Conservation (phyloP, 768 basidiomycete genomes). For the Mrakia frigida region DNA sequence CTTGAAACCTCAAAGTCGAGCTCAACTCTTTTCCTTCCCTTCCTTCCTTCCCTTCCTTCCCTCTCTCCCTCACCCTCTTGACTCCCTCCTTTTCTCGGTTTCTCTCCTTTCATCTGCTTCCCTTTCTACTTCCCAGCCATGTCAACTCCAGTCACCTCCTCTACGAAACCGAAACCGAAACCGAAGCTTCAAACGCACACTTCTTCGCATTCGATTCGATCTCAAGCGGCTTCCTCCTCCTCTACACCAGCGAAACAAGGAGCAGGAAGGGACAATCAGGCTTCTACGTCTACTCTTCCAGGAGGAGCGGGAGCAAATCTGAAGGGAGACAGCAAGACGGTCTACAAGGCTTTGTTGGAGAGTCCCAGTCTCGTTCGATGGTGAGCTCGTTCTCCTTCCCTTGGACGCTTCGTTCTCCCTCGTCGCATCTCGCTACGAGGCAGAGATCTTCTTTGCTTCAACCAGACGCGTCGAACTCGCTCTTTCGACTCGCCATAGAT, state of each 20-base stretch:
- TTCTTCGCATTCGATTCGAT: conserved; percentile 20
- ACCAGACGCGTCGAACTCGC: no score
- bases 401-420: neutral
- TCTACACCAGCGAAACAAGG: neutral
- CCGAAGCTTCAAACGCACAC: conserved; percentile 4
- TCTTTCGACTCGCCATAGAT: no score
- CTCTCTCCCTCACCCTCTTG: neutral
- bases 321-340: conserved; percentile 9
- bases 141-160: neutral
- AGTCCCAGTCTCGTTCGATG: conserved; percentile 13
- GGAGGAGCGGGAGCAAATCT: conserved; percentile 1
- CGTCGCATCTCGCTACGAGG: neutral
- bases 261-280: conserved; percentile 11
- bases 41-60: neutral
- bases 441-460: no score
- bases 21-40: neutral
- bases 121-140: neutral
- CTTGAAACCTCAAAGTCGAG: neutral
- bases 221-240: conserved; percentile 18
- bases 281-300: neutral
- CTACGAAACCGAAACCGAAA: neutral
- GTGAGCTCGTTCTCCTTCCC: neutral
- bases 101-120: neutral
- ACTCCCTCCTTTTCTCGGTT: neutral
- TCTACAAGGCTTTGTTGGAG: conserved; percentile 26